phyloP scores from a whole-genome alignment of 768 basidiomycete genomes.

The Suillus subaureus region DNA sequence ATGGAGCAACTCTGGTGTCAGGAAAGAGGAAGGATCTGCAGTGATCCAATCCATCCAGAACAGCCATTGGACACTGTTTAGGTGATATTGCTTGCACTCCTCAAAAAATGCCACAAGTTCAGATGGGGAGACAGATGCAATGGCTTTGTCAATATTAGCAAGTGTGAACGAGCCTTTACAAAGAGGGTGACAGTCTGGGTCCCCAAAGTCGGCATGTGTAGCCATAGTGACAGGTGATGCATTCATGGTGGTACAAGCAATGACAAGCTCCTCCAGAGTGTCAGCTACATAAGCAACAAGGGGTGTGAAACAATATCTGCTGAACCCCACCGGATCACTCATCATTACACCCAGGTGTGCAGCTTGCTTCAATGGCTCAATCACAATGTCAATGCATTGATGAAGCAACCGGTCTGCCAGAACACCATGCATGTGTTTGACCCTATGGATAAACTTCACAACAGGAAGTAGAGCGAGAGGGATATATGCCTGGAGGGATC shows the following conservation, averaged over 20 bases:
- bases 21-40: constrained; percentile 35
- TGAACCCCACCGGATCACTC: constrained; percentile 23
- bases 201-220: constrained; percentile 31
- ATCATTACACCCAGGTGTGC: constrained; percentile 23
- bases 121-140: not conserved
- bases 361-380: constrained; percentile 19
- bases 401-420: constrained; percentile 23
- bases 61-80: constrained; percentile 19
- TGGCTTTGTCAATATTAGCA: constrained; percentile 14
- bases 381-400: constrained; percentile 18
- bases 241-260: constrained; percentile 18
- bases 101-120: constrained; percentile 12
- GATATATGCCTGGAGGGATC: constrained; percentile 18
- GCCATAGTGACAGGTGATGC: constrained; percentile 36
- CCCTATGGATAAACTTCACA: constrained; percentile 19
- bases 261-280: constrained; percentile 11
- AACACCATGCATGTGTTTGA: constrained; percentile 9
- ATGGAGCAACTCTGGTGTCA: constrained; percentile 41
- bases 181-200: constrained; percentile 28
- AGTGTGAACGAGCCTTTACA: constrained; percentile 27
- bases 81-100: not conserved
- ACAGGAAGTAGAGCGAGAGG: constrained; percentile 24
- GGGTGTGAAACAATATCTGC: constrained; percentile 18
- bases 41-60: constrained; percentile 41
- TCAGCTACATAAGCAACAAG: constrained; percentile 31